phyloP scores from a whole-genome alignment of 2,329 filamentous ascomycete species.

The Fusarium ramigenum region DNA sequence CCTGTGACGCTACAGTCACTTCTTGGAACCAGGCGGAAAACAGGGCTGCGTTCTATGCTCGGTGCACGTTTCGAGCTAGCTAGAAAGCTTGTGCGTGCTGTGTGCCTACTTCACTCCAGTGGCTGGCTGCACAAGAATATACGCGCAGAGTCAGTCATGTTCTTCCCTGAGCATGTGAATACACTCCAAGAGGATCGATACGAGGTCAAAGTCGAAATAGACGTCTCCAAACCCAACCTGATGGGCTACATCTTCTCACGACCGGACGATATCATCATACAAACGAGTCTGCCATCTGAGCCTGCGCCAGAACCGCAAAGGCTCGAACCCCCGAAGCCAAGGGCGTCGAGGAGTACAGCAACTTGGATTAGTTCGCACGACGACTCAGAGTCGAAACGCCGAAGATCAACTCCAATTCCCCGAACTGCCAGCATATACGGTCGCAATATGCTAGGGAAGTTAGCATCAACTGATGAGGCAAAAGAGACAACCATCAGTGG shows the following conservation, averaged over 20 bases:
- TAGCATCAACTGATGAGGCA: rapidly evolving
- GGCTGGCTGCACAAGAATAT: background rate
- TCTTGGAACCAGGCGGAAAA: rapidly evolving
- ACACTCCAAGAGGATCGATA: background rate
- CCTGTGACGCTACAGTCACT: background rate
- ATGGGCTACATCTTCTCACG: background rate
- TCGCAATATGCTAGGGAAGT: background rate
- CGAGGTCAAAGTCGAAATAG: background rate
- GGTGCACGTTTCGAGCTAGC: background rate
- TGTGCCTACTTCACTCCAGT: background rate
- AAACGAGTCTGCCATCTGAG: no score
- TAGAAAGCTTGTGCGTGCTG: background rate
- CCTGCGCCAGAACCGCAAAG: no score
- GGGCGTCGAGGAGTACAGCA: no score
- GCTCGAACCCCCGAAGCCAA: no score
- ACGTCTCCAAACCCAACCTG: background rate
- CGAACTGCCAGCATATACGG: background rate
- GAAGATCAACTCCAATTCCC: rapidly evolving
- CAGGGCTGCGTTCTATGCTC: background rate
- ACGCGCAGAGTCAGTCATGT: background rate
- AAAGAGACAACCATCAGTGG: background rate
- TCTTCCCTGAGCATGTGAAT: background rate
- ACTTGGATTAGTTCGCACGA: rapidly evolving
- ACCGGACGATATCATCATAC: background rate
- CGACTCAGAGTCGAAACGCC: rapidly evolving